Base-by-base conservation (phyloP, 2,329 filamentous ascomycete species). In the Monosporascus cannonballus region DNA sequence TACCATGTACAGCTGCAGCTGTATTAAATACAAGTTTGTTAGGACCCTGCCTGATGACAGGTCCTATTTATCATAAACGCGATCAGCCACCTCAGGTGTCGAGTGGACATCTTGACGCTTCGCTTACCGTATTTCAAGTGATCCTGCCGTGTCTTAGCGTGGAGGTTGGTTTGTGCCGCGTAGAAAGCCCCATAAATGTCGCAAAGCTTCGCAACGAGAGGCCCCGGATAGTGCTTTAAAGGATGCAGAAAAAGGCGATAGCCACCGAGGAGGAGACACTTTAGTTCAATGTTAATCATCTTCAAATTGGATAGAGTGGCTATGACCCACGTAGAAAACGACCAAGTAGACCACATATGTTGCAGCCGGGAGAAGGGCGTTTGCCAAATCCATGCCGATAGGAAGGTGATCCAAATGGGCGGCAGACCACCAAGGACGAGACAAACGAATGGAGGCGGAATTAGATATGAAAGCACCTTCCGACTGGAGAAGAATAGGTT, bases 21-120 rank as follows among this genome's bases (percentile, higher is more conserved):
- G 52, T 47, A 20, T 54, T 54, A 44, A 51, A 54, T 11, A 51
- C 52, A 30, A 54, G 48, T 6, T 54, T 51, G 22, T 48, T 44
- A 7, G 52, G 52, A 17, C 52, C 52, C 2, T 54, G 52, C 22
- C 52, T 48, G 25, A 54, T 36, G 7, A 54, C 48, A 8, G 36
- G 20, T 14, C 52, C 52, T 54, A 15, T 48, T 18, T 3, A 30
- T 18, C 6, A 18, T 18, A 7, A 39, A 17, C 17, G 6, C 18
- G 9, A 39, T 17, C 11, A 34, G 30, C 11, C 11, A 34, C 30
- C 30, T 34, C 30, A 34, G 30, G 4, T 5, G 6, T 11, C 17
- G 3, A 14, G 38, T 18, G 17, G 17, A 41, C 6, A 41, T 5
- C 17, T 41, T 46, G 5, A 5, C 9, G 30, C 14, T 27, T 46